Evolutionary conservation across 768 basidiomycete genomes (phyloP), one percentile per base, ranked within the genome.

Genomic region (Russula griseocarnosa): DNA sequence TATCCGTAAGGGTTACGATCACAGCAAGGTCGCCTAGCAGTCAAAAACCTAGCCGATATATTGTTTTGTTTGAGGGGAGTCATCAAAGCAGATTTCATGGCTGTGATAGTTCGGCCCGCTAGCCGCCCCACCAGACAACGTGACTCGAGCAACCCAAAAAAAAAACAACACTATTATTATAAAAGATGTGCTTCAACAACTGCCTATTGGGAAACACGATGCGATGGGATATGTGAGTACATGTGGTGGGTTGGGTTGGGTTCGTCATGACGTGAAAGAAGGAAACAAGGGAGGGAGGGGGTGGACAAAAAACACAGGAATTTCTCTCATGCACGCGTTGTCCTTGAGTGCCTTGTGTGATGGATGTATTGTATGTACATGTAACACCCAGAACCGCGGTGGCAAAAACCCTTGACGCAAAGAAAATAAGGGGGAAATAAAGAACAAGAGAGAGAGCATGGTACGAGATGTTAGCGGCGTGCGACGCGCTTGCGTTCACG

Each of bases 401-500:
- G 47, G 40, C 38, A 22, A 56, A 36, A 53, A 28, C 63, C 59
- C 54, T 28, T 34, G 40, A 54, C n/a, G 57, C 20, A 18, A 30
- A 54, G 20, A 24, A 44, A 16, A 28, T 0, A 36, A 24, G 26
- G n/a, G 11, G 8, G 38, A 14, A n/a, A 26, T 5, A 26, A 53
- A 47, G 5, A 47, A 32, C 14, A 26, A 26, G 9, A 16, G 13
- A 24, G 20, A 14, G 13, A 18, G 30, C 47, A 11, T 5, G 26
- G n/a, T 1, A 24, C 4, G 60, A n/a, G 28, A n/a, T 36, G 52
- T 78, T 71, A 90, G 66, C 89, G 78, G 69, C 89, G 79, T 11
- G 87, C 80, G 38, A 88, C 81, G 53, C 90, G 81, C 71, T 92
- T 92, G 70, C 90, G 78, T 70, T 91, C 89, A 60, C 88, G 80